Percentiles rank a stretch among this genome's conserved stretches.
phyloP scores from a whole-genome alignment of 2,329 filamentous ascomycete genomes.

The Paramyrothecium sp. region DNA sequence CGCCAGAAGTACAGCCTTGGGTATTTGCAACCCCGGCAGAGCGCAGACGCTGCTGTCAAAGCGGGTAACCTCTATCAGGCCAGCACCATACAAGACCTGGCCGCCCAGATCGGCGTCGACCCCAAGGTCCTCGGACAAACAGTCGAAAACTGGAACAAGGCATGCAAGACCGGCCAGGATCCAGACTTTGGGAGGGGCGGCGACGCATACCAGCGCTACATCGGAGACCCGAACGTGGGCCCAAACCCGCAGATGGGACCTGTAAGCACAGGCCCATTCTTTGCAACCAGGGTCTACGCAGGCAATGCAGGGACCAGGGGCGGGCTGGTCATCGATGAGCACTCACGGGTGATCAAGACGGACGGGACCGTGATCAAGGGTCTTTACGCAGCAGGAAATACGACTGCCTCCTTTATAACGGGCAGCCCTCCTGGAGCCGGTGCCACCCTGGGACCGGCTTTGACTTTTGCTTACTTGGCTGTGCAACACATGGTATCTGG shows the following conservation, averaged over 20 bases:
- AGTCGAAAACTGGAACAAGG: not conserved
- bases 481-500: conserved; percentile 3
- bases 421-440: conserved; percentile 31
- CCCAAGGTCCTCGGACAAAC: not conserved
- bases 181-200: not conserved
- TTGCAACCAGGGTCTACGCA: conserved; percentile 29
- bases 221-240: not conserved
- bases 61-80: not conserved
- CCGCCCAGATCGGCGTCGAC: not conserved
- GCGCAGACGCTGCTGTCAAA: not conserved
- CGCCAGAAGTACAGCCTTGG: not conserved
- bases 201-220: not conserved
- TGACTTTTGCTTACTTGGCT: conserved; percentile 33
- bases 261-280: conserved; percentile 6
- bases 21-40: not conserved
- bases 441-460: conserved; percentile 29
- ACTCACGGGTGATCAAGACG: conserved; percentile 20
- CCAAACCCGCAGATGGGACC: not conserved
- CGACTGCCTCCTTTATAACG: conserved; percentile 30
- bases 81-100: not conserved
- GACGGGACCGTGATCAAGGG: conserved; percentile 17
- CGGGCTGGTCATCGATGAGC: conserved; percentile 31
- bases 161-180: not conserved
- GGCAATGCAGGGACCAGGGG: conserved; percentile 37
- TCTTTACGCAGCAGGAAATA: conserved; percentile 32